Conservation (phyloP, 345 rosid species). For the Salix arbutifolia region DNA sequence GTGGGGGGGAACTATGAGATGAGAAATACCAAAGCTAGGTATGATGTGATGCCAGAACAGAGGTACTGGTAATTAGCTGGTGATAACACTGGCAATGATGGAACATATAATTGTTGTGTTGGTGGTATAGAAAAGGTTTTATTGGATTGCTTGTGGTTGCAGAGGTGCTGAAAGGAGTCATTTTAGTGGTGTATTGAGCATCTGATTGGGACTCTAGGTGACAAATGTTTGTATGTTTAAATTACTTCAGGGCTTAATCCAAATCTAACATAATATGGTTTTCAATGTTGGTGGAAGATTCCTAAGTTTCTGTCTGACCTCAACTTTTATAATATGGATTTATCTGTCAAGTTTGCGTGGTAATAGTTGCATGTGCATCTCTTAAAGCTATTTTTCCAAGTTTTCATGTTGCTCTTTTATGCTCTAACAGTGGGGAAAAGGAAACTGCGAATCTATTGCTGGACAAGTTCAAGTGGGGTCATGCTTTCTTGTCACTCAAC, state of each 20-base stretch:
- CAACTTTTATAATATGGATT: background rate
- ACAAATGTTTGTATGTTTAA: too few relatives aligned
- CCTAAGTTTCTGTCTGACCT: background rate
- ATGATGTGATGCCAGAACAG: background rate
- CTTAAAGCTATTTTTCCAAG: background rate
- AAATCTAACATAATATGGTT: background rate
- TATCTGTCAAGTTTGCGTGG: background rate
- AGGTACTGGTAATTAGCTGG: background rate
- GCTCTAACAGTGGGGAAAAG: conserved; percentile 68
- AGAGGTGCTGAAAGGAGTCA: background rate
- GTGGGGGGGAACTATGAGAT: background rate
- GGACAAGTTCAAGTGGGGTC: conserved; percentile 98
- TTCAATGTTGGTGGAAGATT: background rate
- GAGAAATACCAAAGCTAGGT: background rate
- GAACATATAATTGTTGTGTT: background rate
- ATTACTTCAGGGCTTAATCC: background rate
- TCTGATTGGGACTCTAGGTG: background rate
- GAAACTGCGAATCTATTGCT: conserved; percentile 76
- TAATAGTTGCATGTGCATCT: background rate
- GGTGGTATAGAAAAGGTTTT: background rate
- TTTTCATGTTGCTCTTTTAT: conserved; percentile 7
- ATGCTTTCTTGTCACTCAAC: conserved; percentile 88
- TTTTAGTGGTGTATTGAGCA: background rate
- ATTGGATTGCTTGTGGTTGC: background rate
- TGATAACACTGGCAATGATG: background rate